Conservation (phyloP, 2,329 filamentous ascomycete species). For the Ophiostoma quercus region DNA sequence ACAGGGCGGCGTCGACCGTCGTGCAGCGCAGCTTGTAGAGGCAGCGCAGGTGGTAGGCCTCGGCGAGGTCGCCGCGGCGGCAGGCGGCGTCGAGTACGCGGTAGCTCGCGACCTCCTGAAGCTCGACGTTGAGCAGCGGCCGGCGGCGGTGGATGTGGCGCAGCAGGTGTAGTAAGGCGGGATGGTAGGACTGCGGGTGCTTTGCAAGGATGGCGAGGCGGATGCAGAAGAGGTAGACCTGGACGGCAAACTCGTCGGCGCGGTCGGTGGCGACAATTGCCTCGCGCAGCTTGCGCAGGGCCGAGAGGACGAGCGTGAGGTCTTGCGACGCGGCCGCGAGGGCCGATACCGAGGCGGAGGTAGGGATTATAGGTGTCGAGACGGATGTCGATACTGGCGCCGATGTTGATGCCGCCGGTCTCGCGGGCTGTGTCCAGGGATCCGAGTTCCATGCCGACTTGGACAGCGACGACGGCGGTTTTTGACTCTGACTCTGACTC, state of each 20-base stretch:
- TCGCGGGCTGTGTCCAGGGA: not conserved
- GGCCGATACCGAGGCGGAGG: slow-evolving; percentile 11
- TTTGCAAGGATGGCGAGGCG: slow-evolving; percentile 74
- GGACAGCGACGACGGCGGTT: not conserved
- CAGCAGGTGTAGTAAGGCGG: slow-evolving; percentile 75
- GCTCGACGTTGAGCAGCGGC: slow-evolving; percentile 64
- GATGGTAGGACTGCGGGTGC: slow-evolving; percentile 84
- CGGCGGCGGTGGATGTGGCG: slow-evolving; percentile 62
- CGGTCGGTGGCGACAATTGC: slow-evolving; percentile 75
- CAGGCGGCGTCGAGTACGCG: slow-evolving; percentile 85
- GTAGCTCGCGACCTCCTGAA: slow-evolving; percentile 75
- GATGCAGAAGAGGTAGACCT: slow-evolving; percentile 87
- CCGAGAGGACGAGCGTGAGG: slow-evolving; percentile 69
- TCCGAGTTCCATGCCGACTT: slow-evolving; percentile 1
- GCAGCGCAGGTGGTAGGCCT: slow-evolving; percentile 64
- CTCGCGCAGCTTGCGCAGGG: slow-evolving; percentile 87
- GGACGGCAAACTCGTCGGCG: slow-evolving; percentile 73
- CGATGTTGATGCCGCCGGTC: not conserved
- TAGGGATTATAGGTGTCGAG: slow-evolving; percentile 1
- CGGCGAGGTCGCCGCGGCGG: slow-evolving; percentile 66
- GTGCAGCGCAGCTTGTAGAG: slow-evolving; percentile 58
- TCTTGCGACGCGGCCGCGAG: slow-evolving; percentile 43
- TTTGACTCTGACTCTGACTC: too few relatives aligned
- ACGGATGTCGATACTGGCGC: not conserved
- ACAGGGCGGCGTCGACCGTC: slow-evolving; percentile 64